Conservation (phyloP, 805 yeast species). For the Candida vartiovaarae region DNA sequence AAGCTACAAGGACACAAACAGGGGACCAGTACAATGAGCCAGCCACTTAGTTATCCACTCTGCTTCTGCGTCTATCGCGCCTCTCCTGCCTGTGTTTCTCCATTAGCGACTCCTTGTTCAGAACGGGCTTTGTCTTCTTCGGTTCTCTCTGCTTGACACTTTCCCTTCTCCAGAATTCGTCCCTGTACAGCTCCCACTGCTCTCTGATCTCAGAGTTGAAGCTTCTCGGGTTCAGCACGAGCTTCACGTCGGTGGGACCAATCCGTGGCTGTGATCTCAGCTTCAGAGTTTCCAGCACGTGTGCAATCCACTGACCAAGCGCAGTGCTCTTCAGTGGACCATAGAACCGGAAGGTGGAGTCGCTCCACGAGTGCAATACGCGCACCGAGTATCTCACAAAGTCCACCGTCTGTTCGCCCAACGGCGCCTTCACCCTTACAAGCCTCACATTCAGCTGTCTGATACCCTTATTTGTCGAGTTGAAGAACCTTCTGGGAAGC, state of each 20-base stretch:
- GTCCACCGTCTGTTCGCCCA: slow-evolving; percentile 31
- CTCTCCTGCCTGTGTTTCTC: slow-evolving; percentile 35
- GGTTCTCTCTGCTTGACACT: slow-evolving; percentile 51
- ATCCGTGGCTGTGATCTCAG: slow-evolving; percentile 47
- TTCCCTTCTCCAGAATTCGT: slow-evolving; percentile 89
- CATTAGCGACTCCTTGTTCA: slow-evolving; percentile 25
- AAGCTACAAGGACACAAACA: too few relatives aligned
- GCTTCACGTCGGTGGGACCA: slow-evolving; percentile 76
- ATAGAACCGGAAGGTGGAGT: slow-evolving; percentile 1
- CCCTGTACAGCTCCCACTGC: slow-evolving; percentile 91
- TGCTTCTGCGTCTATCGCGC: slow-evolving; percentile 30
- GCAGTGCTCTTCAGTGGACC: slow-evolving; percentile 10
- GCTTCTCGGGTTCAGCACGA: slow-evolving; percentile 73
- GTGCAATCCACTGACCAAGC: slow-evolving; percentile 7
- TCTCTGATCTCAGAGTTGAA: slow-evolving; percentile 81
- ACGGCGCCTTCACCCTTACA: slow-evolving; percentile 48
- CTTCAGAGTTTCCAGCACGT: slow-evolving; percentile 16
- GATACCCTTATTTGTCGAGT: slow-evolving; percentile 83
- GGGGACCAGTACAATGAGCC: too few relatives aligned
- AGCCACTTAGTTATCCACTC: too few relatives aligned
- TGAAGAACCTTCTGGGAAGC: slow-evolving; percentile 69
- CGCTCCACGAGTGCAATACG: slow-evolving; percentile 14
- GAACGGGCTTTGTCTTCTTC: slow-evolving; percentile 7
- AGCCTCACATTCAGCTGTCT: slow-evolving; percentile 75
- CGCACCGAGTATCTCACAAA: slow-evolving; percentile 25